Evolutionary conservation across 345 rosid species (phyloP).

Genomic region (Gossypium australe): DNA sequence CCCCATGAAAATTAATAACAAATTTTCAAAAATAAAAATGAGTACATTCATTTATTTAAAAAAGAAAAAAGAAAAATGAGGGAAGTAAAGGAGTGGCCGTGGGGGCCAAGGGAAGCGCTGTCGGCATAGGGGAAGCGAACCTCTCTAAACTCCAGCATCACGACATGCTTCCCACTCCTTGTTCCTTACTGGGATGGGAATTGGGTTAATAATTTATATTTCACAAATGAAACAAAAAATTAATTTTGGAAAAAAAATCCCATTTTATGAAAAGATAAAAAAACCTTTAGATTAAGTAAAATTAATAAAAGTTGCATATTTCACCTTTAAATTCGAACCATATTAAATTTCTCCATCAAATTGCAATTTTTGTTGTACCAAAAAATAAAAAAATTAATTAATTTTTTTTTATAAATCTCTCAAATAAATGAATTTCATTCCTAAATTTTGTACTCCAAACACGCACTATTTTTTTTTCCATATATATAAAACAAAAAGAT

Average conservation of each 20-base stretch:
- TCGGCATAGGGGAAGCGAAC: slow-evolving; percentile 49
- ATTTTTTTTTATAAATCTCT: too few species aligned
- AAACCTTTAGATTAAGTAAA: too few species aligned
- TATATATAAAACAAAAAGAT: too few species aligned
- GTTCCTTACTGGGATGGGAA: not conserved
- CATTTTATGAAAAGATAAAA: not conserved
- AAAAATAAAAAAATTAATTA: too few species aligned
- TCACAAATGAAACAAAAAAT: not conserved
- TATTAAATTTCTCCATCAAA: too few species aligned
- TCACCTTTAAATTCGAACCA: too few species aligned
- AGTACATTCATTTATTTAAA: not conserved
- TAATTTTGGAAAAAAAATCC: not conserved
- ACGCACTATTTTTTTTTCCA: too few species aligned
- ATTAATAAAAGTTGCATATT: too few species aligned
- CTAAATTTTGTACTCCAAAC: too few species aligned
- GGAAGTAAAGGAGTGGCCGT: not conserved
- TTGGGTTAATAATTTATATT: not conserved
- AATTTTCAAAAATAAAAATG: not conserved
- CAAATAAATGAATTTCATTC: too few species aligned
- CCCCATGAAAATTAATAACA: not conserved
- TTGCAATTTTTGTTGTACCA: too few species aligned
- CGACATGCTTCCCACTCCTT: not conserved
- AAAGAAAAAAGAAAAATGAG: too few species aligned
- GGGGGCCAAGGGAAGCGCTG: slow-evolving; percentile 29
- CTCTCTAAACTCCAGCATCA: slow-evolving; percentile 16